A percentile compares a stretch with the other conserved stretches of the same genome.
These are phyloP conservation scores for Priceomyces haplophilus DNA, from an alignment of 805 yeast genomes.

Conservation along the genomic window DNA sequence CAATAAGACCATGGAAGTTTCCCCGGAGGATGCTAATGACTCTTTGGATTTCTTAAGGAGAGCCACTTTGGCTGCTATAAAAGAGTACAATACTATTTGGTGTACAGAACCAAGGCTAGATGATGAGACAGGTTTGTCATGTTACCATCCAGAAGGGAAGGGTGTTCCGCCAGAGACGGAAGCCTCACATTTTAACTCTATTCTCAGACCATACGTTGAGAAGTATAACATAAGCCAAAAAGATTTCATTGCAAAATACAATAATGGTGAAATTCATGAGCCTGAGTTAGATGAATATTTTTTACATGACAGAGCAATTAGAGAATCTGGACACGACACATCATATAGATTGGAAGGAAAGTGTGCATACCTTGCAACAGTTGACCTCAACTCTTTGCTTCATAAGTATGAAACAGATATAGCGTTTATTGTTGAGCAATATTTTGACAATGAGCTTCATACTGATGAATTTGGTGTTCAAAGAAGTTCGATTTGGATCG, in stretches of 20 bases:
- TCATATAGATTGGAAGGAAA: slow-evolving; percentile 84
- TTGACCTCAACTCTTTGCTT: slow-evolving; percentile 80
- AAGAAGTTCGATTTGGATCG: slow-evolving; percentile 56
- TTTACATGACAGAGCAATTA: slow-evolving; percentile 87
- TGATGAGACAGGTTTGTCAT: slow-evolving; percentile 69
- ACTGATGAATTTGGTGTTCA: slow-evolving; percentile 30
- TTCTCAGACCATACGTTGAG: slow-evolving; percentile 63
- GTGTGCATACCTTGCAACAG: slow-evolving; percentile 86
- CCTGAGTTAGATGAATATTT: slow-evolving; percentile 87
- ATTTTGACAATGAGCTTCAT: slow-evolving; percentile 50
- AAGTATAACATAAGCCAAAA: slow-evolving; percentile 58
- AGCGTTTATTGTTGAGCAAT: slow-evolving; percentile 54
- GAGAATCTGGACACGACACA: slow-evolving; percentile 97
- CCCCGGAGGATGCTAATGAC: slow-evolving; percentile 31
- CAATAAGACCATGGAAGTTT: slow-evolving; percentile 49
- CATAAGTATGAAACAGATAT: slow-evolving; percentile 91
- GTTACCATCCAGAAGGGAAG: slow-evolving; percentile 84
- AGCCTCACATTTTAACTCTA: slow-evolving; percentile 74
- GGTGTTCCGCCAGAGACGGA: slow-evolving; percentile 99
- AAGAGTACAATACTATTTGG: slow-evolving; percentile 86
- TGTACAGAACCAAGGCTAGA: slow-evolving; percentile 70
- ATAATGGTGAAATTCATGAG: slow-evolving; percentile 60
- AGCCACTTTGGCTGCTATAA: slow-evolving; percentile 74
- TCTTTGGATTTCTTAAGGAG: slow-evolving; percentile 61
- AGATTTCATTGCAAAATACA: slow-evolving; percentile 63